Percentiles rank a stretch among this genome's conserved stretches.
Evolutionary conservation across 805 yeast genomes (phyloP).

Genomic region (Candida morakotiae): DNA sequence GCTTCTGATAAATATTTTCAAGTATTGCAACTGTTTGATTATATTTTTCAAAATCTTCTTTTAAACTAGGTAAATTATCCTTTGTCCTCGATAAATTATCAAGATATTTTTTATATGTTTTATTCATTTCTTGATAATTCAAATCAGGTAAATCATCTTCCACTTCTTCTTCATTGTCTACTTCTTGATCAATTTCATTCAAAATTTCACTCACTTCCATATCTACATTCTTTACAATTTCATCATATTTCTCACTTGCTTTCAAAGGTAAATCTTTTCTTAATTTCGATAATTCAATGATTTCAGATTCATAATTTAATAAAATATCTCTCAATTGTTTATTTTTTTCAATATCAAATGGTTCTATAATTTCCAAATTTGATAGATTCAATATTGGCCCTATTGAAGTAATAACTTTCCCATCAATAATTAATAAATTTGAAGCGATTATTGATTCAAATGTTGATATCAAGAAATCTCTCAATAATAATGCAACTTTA

Average conservation of each 20-base stretch:
- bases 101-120: conserved; percentile 26
- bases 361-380: conserved; percentile 50
- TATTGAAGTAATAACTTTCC: conserved; percentile 16
- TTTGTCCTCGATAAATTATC: conserved; percentile 19
- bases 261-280: conserved; percentile 50
- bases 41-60: conserved; percentile 31
- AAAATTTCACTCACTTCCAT: conserved; percentile 23
- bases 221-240: conserved; percentile 28
- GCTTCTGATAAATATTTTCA: conserved; percentile 17
- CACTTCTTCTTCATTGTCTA: conserved; percentile 9
- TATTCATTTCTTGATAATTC: conserved; percentile 2
- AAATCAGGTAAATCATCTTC: conserved; percentile 9
- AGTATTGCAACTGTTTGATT: conserved; percentile 26
- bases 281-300: conserved; percentile 52
- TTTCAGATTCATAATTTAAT: conserved; percentile 57
- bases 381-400: conserved; percentile 29
- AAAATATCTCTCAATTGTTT: conserved; percentile 54
- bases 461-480: conserved; percentile 45
- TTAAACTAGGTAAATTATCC: conserved; percentile 34
- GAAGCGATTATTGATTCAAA: conserved; percentile 60
- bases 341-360: conserved; percentile 65
- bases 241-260: conserved; percentile 34
- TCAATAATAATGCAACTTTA: conserved; percentile 40
- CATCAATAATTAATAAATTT: conserved; percentile 56
- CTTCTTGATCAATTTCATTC: conserved; percentile 14